Evolutionary conservation across 306 rosid species (phyloP), one percentile per base, ranked within the genome.

Genomic region (Oemleria cerasiformis): DNA sequence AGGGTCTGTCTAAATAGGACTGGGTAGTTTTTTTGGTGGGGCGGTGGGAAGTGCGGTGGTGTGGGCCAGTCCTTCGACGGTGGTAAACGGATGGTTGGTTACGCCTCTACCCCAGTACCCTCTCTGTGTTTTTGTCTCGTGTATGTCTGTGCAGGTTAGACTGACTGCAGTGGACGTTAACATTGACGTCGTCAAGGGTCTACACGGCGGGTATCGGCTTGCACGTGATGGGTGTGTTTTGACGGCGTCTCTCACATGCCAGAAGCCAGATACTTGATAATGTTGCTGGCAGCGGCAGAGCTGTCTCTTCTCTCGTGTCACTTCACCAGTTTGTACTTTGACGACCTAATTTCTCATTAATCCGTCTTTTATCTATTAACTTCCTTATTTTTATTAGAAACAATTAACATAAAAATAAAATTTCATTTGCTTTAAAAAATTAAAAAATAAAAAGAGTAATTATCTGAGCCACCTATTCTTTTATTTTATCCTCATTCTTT

Each of bases 241-340:
- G 87, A 80, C 84, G 87, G 80, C 84, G 80, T 51, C 69, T 73
- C 57, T 53, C 14, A 53, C 36, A 57, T 75, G 64, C 25, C 70
- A 47, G 79, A 48, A 48, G 36, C 36, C 36, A 1, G 16, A 74
- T 16, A 44, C 75, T 49, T 44, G 73, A 59, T 67, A 42, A 16
- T 65, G 9, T 21, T 43, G 63, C 8, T 57, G 76, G 77, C 10
- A 2, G 54, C 5, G 65, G 70, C 77, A 65, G 79, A 57, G 71
- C 73, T 72, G 63, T 43, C 55, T 56, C 57, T 67, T 62, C 67
- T 58, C 54, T 51, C 68, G 66, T 50, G 79, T 78, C 75, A 62
- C 57, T 63, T 11, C 51, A 23, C 54, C 72, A 54, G 72, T 71
- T 71, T n/a, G n/a, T n/a, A n/a, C n/a, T n/a, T n/a, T n/a, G n/a